Percentiles rank a stretch among this genome's conserved stretches.
Evolutionary conservation across 176 grass and related monocot genomes (phyloP).

Genomic region (Rhynchospora breviuscula): DNA sequence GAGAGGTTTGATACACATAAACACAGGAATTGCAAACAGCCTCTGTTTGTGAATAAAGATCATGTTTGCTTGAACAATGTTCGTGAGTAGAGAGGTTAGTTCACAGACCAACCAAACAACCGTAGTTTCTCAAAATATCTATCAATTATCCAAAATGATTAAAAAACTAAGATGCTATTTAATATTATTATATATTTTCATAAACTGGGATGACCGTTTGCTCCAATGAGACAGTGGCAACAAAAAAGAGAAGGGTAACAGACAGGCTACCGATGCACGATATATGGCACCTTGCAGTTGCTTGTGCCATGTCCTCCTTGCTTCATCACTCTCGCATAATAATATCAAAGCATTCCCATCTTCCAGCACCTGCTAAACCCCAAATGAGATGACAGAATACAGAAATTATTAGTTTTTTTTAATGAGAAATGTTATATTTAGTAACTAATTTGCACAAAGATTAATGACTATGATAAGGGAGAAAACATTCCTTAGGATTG

Average conservation of each 20-base stretch:
- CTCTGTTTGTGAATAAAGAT: no score
- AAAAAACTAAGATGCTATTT: neutral
- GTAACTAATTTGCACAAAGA: constrained; percentile 12
- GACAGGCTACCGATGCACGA: constrained; percentile 79
- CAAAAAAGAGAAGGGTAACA: constrained; percentile 22
- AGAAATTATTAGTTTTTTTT: neutral
- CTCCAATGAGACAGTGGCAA: neutral
- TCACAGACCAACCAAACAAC: no score
- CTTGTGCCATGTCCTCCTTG: constrained; percentile 64
- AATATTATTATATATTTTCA: neutral
- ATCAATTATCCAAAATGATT: constrained; percentile 18
- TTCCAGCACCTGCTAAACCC: constrained; percentile 64
- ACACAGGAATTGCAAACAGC: no score
- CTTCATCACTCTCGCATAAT: constrained; percentile 69
- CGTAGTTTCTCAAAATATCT: neutral
- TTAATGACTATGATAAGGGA: constrained; percentile 13
- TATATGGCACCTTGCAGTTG: constrained; percentile 92
- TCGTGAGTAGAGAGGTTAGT: no score
- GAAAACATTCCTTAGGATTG: constrained; percentile 63
- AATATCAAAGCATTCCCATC: constrained; percentile 72
- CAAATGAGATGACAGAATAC: constrained; percentile 16
- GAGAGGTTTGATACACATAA: no score
- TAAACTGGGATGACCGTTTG: neutral
- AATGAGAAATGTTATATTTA: neutral
- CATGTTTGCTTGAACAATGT: no score